These are phyloP conservation scores for Ricinus communis DNA, from an alignment of 345 rosid genomes.

Conservation along the genomic window DNA sequence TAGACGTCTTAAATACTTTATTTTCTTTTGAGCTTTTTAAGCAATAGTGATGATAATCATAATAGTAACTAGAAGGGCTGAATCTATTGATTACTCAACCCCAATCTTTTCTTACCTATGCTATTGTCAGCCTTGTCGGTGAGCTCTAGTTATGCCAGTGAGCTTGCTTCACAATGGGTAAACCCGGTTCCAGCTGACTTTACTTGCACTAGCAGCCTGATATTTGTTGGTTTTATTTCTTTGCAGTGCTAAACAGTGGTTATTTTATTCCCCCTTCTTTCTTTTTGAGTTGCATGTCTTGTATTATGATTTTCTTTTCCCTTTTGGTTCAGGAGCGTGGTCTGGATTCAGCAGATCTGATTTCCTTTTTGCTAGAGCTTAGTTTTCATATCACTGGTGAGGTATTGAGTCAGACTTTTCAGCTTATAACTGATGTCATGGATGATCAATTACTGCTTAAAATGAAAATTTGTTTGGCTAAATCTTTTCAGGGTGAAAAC, in stretches of 20 bases:
- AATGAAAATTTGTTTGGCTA: background rate
- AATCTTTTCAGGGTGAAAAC: background rate
- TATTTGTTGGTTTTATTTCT: background rate
- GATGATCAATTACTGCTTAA: background rate
- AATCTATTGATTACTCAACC: background rate
- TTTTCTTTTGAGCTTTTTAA: background rate
- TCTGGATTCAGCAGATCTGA: slow-evolving; percentile 77
- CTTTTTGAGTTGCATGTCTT: background rate
- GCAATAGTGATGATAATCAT: background rate
- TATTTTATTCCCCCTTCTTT: background rate
- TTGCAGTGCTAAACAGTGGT: background rate
- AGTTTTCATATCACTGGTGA: slow-evolving; percentile 91
- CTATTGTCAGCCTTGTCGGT: background rate
- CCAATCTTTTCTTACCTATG: background rate
- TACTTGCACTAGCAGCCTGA: slow-evolving; percentile 4
- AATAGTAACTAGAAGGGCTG: background rate
- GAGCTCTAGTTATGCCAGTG: background rate
- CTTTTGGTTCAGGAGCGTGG: slow-evolving; percentile 72
- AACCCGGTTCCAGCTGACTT: background rate
- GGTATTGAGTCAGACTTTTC: slow-evolving; percentile 42
- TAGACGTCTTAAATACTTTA: too few species aligned
- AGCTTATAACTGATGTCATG: background rate
- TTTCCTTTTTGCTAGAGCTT: slow-evolving; percentile 92
- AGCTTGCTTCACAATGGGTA: too few species aligned
- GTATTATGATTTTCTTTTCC: slow-evolving; percentile 11